Conservation (phyloP, 78 protist genomes). For the Chrysochromulina tobinii region DNA sequence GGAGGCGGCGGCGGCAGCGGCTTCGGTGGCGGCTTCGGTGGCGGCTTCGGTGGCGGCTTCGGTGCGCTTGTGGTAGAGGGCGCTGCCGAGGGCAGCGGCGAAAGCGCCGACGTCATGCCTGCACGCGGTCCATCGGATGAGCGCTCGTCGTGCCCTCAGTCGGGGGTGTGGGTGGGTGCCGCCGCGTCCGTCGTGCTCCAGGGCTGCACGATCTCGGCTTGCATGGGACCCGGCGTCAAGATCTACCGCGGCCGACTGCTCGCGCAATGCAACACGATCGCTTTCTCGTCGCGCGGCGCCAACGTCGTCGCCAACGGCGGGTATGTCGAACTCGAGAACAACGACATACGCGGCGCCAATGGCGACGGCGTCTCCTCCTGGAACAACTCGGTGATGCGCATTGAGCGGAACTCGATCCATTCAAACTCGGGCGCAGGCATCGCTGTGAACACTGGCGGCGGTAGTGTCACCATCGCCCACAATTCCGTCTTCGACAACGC, state of each 20-base stretch:
- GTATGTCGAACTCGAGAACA: neutral
- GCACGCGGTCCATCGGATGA: too few relatives aligned
- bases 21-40: too few relatives aligned
- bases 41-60: too few relatives aligned
- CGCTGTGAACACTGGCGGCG: neutral
- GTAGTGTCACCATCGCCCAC: neutral
- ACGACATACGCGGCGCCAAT: neutral
- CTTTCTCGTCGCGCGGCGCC: neutral
- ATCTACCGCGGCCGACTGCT: neutral
- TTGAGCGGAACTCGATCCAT: neutral
- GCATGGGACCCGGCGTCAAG: neutral
- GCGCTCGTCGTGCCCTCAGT: neutral
- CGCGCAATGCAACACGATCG: neutral
- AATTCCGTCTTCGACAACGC: neutral
- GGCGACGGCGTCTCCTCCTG: conserved; percentile 17
- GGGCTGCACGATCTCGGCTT: neutral
- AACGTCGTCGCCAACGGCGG: conserved; percentile 19
- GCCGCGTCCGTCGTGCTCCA: neutral
- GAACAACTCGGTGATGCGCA: neutral
- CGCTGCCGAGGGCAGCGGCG: too few relatives aligned
- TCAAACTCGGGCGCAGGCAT: neutral
- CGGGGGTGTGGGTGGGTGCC: neutral
- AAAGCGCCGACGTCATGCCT: too few relatives aligned
- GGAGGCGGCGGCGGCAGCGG: neutral
- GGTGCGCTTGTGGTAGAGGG: neutral